A percentile compares a stretch with the other conserved stretches of the same genome.
Evolutionary conservation across 1,284 basidiomycete genomes (phyloP).

Genomic region (Butyriboletus appendiculatus): DNA sequence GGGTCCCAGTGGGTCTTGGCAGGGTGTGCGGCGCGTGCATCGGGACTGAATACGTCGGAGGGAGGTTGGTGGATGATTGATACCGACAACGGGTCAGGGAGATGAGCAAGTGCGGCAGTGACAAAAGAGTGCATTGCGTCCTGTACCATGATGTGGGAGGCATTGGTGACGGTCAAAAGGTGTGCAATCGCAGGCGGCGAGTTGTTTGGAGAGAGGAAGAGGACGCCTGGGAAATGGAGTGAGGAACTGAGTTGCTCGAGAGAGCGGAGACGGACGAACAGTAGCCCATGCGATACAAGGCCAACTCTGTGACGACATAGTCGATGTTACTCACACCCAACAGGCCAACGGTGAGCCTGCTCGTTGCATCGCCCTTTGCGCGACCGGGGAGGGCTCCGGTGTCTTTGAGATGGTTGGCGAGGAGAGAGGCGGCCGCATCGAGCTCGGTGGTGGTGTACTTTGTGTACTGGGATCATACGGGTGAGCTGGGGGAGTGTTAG

Average conservation of each 20-base stretch:
- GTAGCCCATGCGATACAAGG: constrained; percentile 34
- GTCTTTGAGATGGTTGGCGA: constrained; percentile 30
- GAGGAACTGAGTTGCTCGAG: neutral
- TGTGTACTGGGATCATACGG: constrained; percentile 18
- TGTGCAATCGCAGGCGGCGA: constrained; percentile 57
- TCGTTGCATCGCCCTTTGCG: constrained; percentile 25
- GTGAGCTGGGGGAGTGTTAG: neutral
- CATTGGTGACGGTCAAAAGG: constrained; percentile 49
- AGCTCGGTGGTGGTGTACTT: constrained; percentile 27
- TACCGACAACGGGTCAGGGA: constrained; percentile 23
- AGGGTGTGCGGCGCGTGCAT: constrained; percentile 32
- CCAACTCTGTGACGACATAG: constrained; percentile 31
- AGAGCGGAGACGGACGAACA: constrained; percentile 17
- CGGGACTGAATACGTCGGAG: constrained; percentile 14
- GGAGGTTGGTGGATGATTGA: constrained; percentile 26
- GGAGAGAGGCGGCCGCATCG: constrained; percentile 29
- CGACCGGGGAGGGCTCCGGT: constrained; percentile 22
- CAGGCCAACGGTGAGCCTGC: constrained; percentile 28
- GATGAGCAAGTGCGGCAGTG: constrained; percentile 14
- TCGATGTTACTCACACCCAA: constrained; percentile 31
- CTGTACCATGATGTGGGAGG: constrained; percentile 42
- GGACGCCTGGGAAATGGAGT: constrained; percentile 21
- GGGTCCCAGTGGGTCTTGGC: constrained; percentile 38
- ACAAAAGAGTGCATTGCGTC: constrained; percentile 16
- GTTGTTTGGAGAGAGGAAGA: constrained; percentile 59